phyloP scores from a whole-genome alignment of 768 basidiomycete genomes.

The Gloeophyllum trabeum region DNA sequence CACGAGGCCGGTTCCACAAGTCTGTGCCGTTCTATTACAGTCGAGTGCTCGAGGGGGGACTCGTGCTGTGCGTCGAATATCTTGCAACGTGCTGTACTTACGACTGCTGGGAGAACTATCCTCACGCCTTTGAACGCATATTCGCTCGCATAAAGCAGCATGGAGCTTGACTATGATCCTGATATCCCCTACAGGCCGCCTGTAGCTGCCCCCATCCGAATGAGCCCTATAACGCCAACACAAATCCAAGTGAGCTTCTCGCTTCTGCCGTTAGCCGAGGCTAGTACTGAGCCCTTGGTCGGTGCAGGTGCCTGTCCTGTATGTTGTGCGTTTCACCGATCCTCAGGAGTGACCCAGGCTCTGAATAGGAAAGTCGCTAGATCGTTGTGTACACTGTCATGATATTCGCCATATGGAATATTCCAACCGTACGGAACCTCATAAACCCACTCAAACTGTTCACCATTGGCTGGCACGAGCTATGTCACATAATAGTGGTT shows the following conservation, averaged over 20 bases:
- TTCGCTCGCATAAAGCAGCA: no score
- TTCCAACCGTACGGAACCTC: constrained; percentile 65
- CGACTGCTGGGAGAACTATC: no score
- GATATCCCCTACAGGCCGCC: no score
- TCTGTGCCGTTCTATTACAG: no score
- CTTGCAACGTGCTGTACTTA: no score
- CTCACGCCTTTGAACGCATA: no score
- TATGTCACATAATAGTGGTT: constrained; percentile 74
- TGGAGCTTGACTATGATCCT: no score
- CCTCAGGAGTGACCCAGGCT: neutral
- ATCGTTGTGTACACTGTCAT: constrained; percentile 79
- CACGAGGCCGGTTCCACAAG: no score
- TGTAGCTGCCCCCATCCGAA: no score
- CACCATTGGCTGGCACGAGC: constrained; percentile 83
- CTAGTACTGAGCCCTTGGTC: no score
- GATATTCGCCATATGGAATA: constrained; percentile 83
- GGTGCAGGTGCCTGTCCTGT: constrained; percentile 60
- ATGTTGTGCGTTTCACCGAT: constrained; percentile 43
- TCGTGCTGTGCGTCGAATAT: constrained; percentile 26
- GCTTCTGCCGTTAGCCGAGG: no score
- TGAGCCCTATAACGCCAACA: constrained; percentile 52
- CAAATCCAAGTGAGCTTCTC: constrained; percentile 53
- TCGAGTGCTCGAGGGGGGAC: no score
- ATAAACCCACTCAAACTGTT: constrained; percentile 82
- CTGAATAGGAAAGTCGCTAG: constrained; percentile 22